phyloP scores from a whole-genome alignment of 2,329 filamentous ascomycete genomes.

The Fusarium sacchari region DNA sequence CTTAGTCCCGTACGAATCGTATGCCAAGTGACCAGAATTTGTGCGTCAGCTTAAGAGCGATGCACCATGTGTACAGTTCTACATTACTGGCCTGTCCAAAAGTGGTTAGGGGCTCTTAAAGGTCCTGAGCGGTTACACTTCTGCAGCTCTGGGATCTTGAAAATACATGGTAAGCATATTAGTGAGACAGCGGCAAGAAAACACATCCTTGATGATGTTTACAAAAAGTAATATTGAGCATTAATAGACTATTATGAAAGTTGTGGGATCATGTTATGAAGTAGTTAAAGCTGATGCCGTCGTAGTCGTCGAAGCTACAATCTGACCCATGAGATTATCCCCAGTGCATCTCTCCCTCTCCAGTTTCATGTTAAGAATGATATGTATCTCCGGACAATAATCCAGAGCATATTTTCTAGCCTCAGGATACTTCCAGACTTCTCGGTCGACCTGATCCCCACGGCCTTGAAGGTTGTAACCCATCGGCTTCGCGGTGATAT shows the following conservation, averaged over 20 bases:
- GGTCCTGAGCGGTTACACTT: accelerated
- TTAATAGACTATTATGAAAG: accelerated
- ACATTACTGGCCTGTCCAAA: accelerated
- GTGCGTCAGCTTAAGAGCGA: accelerated
- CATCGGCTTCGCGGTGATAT: not conserved
- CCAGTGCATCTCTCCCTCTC: not conserved
- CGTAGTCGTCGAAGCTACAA: not conserved
- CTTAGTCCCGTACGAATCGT: accelerated
- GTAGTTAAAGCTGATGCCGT: not conserved
- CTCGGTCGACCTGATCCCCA: not conserved
- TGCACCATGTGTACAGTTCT: accelerated
- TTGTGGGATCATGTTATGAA: accelerated
- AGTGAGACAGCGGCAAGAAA: not conserved
- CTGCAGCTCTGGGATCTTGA: not conserved
- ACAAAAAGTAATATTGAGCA: accelerated
- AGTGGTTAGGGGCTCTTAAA: accelerated
- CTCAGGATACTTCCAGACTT: not conserved
- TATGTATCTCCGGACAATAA: not conserved
- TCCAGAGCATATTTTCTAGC: not conserved
- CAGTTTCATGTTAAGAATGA: not conserved
- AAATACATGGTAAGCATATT: accelerated
- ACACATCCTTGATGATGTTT: accelerated
- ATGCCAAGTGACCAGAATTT: accelerated
- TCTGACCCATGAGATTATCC: not conserved
- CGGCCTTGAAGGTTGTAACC: not conserved